Base-by-base conservation (phyloP, 257 asterid species). In the Forsythia viridissima region DNA sequence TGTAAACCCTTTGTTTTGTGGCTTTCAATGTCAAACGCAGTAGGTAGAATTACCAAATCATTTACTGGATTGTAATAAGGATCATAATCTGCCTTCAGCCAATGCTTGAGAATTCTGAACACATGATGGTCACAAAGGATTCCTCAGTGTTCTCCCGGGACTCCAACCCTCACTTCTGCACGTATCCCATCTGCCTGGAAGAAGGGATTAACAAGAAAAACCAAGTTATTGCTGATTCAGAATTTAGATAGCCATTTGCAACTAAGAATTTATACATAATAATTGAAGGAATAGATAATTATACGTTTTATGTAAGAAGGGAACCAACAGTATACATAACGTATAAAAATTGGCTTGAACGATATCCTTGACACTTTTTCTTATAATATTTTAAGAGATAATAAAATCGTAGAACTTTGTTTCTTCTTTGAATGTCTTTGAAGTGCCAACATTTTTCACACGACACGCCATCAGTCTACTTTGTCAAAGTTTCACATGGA, bases 161-260 rank as follows among this genome's bases (percentile, higher is more conserved):
- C 94, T 59, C 99, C 99, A 12, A 95, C 97, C 76, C 98, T 90
- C 77, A 97, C 99, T 76, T 86, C 96, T 11, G 99, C 99, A 61
- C 85, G 88, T 75, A 95, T 93, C 78, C 99, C 98, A 68, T 95
- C 98, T 1, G 96, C 98, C 99, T 95, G 84, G 44, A 78, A 63
- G 4, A 73, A 40, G 9, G 76, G 82, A 67, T 55, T 5, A 70
- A 18, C 13, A 73, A 36, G 7, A 38, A 61, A 36, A 44, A 63
- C 41, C 12, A 40, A 70, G 68, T 67, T 51, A 72, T 10, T 15
- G 65, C 44, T 51, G 51, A 12, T 7, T 3, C 16, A 15, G 1
- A 30, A 30, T 30, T 30, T 30, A 30, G 34, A 30, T 30, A 30
- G 34, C 34, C 34, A 30, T 51, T 52, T 16, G 61, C 61, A 52